A percentile compares a stretch with the other conserved stretches of the same genome.
Evolutionary conservation across 768 basidiomycete genomes (phyloP).

Genomic region (Tephrocybe sp.): DNA sequence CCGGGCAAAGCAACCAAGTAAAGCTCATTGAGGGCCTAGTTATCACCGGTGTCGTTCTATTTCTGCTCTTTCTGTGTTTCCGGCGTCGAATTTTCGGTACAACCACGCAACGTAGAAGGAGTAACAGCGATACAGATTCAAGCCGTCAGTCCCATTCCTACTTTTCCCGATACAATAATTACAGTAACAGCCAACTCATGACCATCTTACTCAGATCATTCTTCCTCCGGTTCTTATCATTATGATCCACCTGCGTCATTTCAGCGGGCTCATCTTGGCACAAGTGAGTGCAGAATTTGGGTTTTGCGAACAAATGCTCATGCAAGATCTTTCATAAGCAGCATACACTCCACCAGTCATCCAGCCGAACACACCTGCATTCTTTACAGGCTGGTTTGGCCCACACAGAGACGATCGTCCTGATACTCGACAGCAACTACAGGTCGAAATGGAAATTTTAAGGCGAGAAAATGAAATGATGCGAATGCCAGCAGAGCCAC

Average conservation of each 20-base stretch:
- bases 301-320: too few relatives aligned
- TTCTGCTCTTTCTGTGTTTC: background rate
- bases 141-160: background rate
- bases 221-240: too few relatives aligned
- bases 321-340: too few relatives aligned
- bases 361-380: background rate
- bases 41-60: background rate
- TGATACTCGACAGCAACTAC: background rate
- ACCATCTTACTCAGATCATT: too few relatives aligned
- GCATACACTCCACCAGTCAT: background rate
- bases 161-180: too few relatives aligned
- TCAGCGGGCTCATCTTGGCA: too few relatives aligned
- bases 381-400: background rate
- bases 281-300: too few relatives aligned
- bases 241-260: too few relatives aligned
- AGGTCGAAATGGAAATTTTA: slow-evolving; percentile 1
- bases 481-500: background rate
- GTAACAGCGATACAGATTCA: background rate
- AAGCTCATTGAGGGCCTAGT: background rate
- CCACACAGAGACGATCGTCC: background rate
- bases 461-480: background rate
- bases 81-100: background rate
- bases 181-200: too few relatives aligned
- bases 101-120: background rate
- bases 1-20: background rate